A percentile compares a stretch with the other conserved stretches of the same genome.
phyloP scores from a whole-genome alignment of 129 eudicot genomes.

The Centaurea solstitialis region DNA sequence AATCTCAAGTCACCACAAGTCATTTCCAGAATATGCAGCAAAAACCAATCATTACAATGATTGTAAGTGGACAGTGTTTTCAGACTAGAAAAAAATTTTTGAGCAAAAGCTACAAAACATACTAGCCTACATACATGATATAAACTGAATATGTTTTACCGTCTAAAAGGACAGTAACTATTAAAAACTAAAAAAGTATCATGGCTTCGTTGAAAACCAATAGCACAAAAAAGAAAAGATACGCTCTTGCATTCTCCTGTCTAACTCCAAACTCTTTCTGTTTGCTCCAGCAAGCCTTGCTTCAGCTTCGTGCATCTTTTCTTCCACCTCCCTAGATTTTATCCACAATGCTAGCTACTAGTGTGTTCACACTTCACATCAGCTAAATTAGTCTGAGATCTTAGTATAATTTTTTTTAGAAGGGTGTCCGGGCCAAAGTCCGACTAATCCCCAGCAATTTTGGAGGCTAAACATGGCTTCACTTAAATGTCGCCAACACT shows the following conservation, averaged over 20 bases:
- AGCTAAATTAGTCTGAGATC: constrained; percentile 50
- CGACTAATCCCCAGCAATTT: too few relatives aligned
- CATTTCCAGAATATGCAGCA: background rate
- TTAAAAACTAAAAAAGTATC: background rate
- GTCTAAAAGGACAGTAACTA: constrained; percentile 13
- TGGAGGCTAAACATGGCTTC: too few relatives aligned
- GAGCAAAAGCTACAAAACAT: constrained; percentile 15
- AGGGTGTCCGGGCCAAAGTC: too few relatives aligned
- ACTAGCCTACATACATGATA: constrained; percentile 20
- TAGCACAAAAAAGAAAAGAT: background rate
- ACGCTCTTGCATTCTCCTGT: constrained; percentile 53
- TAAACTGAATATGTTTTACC: constrained; percentile 4
- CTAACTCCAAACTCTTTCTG: constrained; percentile 71
- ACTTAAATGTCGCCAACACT: too few relatives aligned
- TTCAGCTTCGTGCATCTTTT: constrained; percentile 65
- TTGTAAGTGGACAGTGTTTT: background rate
- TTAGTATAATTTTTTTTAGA: too few relatives aligned
- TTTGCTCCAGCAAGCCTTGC: constrained; percentile 76
- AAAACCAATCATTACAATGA: background rate
- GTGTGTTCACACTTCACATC: constrained; percentile 59
- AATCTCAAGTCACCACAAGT: background rate
- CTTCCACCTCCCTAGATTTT: constrained; percentile 65
- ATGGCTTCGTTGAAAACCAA: background rate
- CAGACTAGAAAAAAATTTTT: constrained; percentile 5
- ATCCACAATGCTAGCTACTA: constrained; percentile 55